Evolutionary conservation across 2,329 filamentous ascomycete species (phyloP).

Genomic region (Ustulina deusta): DNA sequence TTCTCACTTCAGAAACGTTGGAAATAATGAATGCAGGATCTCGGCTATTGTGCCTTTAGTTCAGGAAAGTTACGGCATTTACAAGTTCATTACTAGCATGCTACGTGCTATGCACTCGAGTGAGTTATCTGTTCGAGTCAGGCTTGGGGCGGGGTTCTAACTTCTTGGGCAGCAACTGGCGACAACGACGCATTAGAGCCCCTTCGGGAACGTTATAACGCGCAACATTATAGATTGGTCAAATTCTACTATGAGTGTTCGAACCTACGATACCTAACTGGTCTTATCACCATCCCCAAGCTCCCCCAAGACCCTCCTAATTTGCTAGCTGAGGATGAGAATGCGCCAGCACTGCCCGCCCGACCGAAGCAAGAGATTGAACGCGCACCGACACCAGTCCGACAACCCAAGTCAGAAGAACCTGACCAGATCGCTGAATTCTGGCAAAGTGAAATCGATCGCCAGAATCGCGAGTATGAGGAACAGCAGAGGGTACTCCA

Average conservation of each 20-base stretch:
- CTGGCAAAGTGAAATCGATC: conserved; percentile 92
- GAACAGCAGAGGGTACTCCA: conserved; percentile 91
- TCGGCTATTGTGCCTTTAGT: conserved; percentile 93
- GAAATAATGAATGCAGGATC: conserved; percentile 97
- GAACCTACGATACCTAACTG: conserved; percentile 95
- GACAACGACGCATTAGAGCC: conserved; percentile 94
- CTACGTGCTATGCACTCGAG: conserved; percentile 96
- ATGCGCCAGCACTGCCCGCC: conserved; percentile 83
- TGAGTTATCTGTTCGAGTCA: conserved; percentile 59
- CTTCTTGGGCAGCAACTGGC: conserved; percentile 74
- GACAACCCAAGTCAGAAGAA: conserved; percentile 77
- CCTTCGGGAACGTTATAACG: conserved; percentile 88
- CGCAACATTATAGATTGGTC: conserved; percentile 94
- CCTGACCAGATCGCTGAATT: conserved; percentile 97
- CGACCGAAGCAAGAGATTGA: conserved; percentile 82
- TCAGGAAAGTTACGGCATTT: conserved; percentile 98
- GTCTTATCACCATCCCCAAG: conserved; percentile 95
- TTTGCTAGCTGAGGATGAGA: conserved; percentile 85
- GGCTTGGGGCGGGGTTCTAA: conserved; percentile 37
- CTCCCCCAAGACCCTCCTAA: conserved; percentile 94
- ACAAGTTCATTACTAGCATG: conserved; percentile 99
- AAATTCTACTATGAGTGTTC: conserved; percentile 99
- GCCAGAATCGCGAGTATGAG: conserved; percentile 94
- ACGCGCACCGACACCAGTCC: conserved; percentile 75
- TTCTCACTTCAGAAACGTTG: conserved; percentile 90